Percentiles rank a stretch among this genome's conserved stretches.
These are phyloP conservation scores for Cardamine occulta DNA, from an alignment of 345 rosid genomes.

Conservation along the genomic window DNA sequence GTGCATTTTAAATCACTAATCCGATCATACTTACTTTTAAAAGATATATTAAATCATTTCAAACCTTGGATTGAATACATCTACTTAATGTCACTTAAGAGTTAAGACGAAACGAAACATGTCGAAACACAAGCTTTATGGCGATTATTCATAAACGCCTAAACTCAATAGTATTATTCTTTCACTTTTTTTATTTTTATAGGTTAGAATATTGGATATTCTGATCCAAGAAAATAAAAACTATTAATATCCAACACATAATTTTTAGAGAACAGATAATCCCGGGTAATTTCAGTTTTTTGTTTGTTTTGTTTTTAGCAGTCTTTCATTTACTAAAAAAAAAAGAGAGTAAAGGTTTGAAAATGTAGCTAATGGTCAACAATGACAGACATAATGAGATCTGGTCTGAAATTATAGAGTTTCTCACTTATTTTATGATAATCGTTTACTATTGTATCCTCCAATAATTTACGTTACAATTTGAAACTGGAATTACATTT, in stretches of 20 bases:
- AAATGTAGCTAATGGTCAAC: slow-evolving; percentile 32
- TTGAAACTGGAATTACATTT: not conserved
- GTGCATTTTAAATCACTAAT: not conserved
- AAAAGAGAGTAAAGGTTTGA: not conserved
- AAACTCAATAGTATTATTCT: not conserved
- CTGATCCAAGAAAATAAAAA: not conserved
- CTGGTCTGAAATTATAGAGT: not conserved
- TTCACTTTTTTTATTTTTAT: not conserved
- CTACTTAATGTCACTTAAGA: not conserved
- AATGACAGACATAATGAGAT: slow-evolving; percentile 18
- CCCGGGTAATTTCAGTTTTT: not conserved
- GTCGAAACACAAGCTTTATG: not conserved
- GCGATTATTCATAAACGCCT: not conserved
- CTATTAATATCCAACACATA: not conserved
- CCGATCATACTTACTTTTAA: not conserved
- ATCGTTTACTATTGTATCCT: not conserved
- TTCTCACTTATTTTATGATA: slow-evolving; percentile 17
- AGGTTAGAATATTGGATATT: not conserved
- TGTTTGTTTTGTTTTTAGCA: not conserved
- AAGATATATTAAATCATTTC: not conserved
- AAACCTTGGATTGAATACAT: not conserved
- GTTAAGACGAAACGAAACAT: not conserved
- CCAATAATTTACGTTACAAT: not conserved
- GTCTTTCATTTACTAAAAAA: not conserved
- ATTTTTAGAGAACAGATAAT: not conserved